Evolutionary conservation across 495 filamentous ascomycete species (phyloP), one percentile per base, ranked within the genome.

Genomic region (Penicillium dipodomyicola): DNA sequence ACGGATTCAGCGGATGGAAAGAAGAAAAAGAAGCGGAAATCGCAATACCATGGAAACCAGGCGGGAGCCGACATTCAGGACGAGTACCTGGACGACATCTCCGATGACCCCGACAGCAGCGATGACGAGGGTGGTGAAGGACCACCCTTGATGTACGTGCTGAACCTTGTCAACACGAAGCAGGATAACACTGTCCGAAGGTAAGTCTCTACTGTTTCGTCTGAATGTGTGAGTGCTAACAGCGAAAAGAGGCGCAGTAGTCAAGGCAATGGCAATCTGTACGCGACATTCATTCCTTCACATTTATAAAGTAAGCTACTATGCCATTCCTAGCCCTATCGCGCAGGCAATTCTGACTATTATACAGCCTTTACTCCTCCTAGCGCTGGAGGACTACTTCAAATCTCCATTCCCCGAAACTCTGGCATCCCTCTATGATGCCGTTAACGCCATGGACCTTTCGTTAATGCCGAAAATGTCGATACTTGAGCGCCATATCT

Each of bases 231-330:
- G 39, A 12, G 29, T 7, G 0, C 49, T 57, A 33, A 58, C 32
- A 25, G 22, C 11, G 12, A 14, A 32, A 54, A 89, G 92, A 81
- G 94, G 94, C 53, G 95, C 94, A 2, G 85, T 96, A 29, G 92
- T 97, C 29, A 98, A 97, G 73, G 92, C 94, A 2, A 98, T 98
- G 94, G 94, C 94, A n/a, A 97, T 98, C 61, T 98, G 94, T 74
- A 98, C 94, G 5, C 79, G 93, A 45, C 94, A 98, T 76, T 92
- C 94, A n/a, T 98, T 98, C 68, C 80, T 98, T 49, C 93, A 98
- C 71, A 97, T 98, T 54, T 98, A 97, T 73, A 98, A 97, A 82
- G 91, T 91, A 66, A 48, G 75, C 19, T 59, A 47, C 48, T 89
- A 65, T 44, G 74, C 25, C 58, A 39, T 49, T 11, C 17, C 5